Evolutionary conservation across 805 yeast genomes (phyloP).

Genomic region (Komagataella pastoris): DNA sequence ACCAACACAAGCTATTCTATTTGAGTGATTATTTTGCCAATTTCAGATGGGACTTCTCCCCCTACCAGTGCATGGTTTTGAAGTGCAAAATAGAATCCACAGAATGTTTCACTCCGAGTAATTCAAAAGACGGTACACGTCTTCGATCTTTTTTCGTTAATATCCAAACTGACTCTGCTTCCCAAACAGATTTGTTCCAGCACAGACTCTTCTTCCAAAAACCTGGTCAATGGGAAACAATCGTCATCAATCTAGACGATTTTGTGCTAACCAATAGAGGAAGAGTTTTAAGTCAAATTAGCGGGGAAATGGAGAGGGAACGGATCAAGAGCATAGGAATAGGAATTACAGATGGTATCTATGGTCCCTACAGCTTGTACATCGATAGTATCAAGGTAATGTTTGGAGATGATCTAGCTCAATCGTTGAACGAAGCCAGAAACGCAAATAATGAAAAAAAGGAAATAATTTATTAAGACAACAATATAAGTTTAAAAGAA

Average conservation of each 20-base stretch:
- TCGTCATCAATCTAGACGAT: slow-evolving; percentile 62
- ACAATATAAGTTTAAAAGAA: neutral
- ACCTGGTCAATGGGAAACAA: slow-evolving; percentile 78
- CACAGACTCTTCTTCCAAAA: slow-evolving; percentile 61
- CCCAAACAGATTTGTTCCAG: slow-evolving; percentile 69
- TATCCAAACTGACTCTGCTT: slow-evolving; percentile 69
- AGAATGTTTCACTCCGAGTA: neutral
- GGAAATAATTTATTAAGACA: neutral
- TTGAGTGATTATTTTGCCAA: slow-evolving; percentile 19
- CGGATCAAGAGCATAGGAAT: slow-evolving; percentile 64
- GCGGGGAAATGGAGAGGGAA: slow-evolving; percentile 43
- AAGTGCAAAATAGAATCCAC: slow-evolving; percentile 55
- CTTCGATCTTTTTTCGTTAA: slow-evolving; percentile 65
- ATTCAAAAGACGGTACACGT: neutral
- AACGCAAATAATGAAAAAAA: slow-evolving; percentile 5
- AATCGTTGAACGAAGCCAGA: slow-evolving; percentile 24
- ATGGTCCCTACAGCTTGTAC: slow-evolving; percentile 61
- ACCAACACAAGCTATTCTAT: slow-evolving; percentile 30
- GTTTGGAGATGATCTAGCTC: slow-evolving; percentile 37
- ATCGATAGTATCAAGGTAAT: slow-evolving; percentile 64
- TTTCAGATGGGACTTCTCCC: slow-evolving; percentile 61
- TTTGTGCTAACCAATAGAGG: slow-evolving; percentile 82
- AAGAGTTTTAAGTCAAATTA: slow-evolving; percentile 34
- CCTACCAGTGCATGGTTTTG: slow-evolving; percentile 46
- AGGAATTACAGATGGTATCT: slow-evolving; percentile 65